phyloP scores from a whole-genome alignment of 768 basidiomycete genomes.

The Suillus plorans region DNA sequence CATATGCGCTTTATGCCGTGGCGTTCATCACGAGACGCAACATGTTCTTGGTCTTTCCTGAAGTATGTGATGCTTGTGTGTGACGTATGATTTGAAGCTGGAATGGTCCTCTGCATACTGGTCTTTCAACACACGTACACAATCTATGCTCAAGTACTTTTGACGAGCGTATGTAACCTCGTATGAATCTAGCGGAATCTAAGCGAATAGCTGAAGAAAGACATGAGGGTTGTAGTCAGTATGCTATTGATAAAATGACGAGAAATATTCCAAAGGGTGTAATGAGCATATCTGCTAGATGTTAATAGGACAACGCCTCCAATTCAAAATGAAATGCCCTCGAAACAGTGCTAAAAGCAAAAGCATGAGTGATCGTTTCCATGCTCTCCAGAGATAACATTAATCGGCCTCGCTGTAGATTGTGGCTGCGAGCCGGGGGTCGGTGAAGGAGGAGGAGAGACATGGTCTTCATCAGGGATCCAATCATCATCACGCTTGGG shows the following conservation, averaged over 20 bases:
- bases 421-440: not conserved
- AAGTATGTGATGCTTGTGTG: not conserved
- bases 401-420: not conserved
- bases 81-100: not conserved
- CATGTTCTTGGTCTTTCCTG: too few relatives aligned
- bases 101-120: not conserved
- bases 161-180: not conserved
- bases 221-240: not conserved
- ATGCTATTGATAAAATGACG: not conserved
- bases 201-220: not conserved
- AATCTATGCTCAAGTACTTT: not conserved
- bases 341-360: not conserved
- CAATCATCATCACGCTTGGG: not conserved
- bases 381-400: not conserved
- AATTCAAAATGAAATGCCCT: not conserved
- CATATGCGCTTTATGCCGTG: not conserved
- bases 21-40: not conserved
- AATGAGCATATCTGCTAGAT: not conserved
- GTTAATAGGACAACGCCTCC: not conserved
- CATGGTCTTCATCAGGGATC: not conserved
- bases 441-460: not conserved
- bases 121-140: not conserved
- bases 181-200: not conserved
- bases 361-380: not conserved
- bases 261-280: too few relatives aligned